Conservation (phyloP, 192 early-diverging fungal species). For the Geranomyces variabilis region DNA sequence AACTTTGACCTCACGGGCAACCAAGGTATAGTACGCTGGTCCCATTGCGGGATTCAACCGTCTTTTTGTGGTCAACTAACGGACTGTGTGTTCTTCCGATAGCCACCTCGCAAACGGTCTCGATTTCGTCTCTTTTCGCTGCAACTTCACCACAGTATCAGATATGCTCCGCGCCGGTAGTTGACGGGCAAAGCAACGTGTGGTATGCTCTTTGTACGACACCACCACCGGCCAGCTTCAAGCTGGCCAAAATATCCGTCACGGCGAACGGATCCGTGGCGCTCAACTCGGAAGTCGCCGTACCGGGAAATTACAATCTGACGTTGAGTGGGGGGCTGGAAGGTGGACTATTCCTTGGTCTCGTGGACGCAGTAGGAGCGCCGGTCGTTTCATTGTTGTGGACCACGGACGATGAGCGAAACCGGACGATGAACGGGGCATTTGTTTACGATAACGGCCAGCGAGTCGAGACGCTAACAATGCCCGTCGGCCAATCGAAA, state of each 20-base stretch:
- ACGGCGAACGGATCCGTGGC: background rate
- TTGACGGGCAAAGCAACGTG: background rate
- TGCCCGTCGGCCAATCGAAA: background rate
- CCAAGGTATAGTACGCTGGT: background rate
- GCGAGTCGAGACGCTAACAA: background rate
- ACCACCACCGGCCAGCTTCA: background rate
- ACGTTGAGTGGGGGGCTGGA: background rate
- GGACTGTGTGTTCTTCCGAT: background rate
- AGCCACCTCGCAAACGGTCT: background rate
- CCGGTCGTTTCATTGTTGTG: background rate
- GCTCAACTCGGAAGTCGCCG: background rate
- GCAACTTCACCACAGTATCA: background rate
- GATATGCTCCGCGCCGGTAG: background rate
- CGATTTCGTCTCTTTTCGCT: background rate
- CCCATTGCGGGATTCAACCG: background rate
- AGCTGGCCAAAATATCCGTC: constrained; percentile 1
- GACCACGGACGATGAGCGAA: background rate
- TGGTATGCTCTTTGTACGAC: constrained; percentile 3
- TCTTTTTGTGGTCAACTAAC: background rate
- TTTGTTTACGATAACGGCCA: background rate
- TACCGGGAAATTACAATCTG: background rate
- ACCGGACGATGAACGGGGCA: background rate
- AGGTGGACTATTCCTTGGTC: background rate
- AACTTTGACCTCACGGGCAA: background rate
- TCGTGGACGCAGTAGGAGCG: background rate